phyloP scores from a whole-genome alignment of 805 yeast species.

The Metschnikowia corniflorae region DNA sequence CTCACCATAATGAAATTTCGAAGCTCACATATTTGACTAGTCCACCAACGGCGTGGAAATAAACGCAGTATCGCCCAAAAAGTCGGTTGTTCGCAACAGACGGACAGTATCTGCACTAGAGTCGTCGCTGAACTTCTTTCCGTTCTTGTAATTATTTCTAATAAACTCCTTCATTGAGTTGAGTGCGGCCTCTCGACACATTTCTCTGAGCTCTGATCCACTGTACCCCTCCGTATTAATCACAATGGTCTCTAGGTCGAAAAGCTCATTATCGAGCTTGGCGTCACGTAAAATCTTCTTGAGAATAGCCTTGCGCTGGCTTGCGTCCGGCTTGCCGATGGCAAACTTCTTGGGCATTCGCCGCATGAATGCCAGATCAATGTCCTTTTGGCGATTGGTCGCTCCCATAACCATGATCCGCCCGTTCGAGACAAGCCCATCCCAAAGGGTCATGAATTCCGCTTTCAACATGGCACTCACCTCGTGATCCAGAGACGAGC shows the following conservation, averaged over 20 bases:
- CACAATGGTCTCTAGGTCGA: slow-evolving; percentile 61
- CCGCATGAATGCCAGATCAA: slow-evolving; percentile 87
- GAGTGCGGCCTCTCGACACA: slow-evolving; percentile 92
- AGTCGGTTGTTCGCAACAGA: slow-evolving; percentile 64
- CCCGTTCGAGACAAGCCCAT: slow-evolving; percentile 77
- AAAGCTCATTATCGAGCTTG: slow-evolving; percentile 47
- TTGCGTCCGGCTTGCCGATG: slow-evolving; percentile 63
- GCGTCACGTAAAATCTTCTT: slow-evolving; percentile 66
- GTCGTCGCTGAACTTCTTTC: slow-evolving; percentile 18
- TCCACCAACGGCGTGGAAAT: slow-evolving; percentile 15
- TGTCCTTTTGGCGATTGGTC: slow-evolving; percentile 87
- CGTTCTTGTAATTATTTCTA: slow-evolving; percentile 48
- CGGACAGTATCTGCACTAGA: slow-evolving; percentile 47
- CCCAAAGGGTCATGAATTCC: slow-evolving; percentile 98
- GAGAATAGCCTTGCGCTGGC: slow-evolving; percentile 69
- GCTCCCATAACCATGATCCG: slow-evolving; percentile 89
- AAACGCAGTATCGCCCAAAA: slow-evolving; percentile 35
- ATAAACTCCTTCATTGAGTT: slow-evolving; percentile 85
- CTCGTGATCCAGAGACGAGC: slow-evolving; percentile 85
- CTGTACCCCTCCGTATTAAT: slow-evolving; percentile 63
- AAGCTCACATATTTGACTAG: slow-evolving; percentile 3
- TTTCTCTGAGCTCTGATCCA: slow-evolving; percentile 89
- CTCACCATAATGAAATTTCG: too few species aligned
- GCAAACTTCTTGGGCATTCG: slow-evolving; percentile 90
- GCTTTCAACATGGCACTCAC: slow-evolving; percentile 93